phyloP scores from a whole-genome alignment of 495 filamentous ascomycete species.

The Rhizodiscina lignyota region DNA sequence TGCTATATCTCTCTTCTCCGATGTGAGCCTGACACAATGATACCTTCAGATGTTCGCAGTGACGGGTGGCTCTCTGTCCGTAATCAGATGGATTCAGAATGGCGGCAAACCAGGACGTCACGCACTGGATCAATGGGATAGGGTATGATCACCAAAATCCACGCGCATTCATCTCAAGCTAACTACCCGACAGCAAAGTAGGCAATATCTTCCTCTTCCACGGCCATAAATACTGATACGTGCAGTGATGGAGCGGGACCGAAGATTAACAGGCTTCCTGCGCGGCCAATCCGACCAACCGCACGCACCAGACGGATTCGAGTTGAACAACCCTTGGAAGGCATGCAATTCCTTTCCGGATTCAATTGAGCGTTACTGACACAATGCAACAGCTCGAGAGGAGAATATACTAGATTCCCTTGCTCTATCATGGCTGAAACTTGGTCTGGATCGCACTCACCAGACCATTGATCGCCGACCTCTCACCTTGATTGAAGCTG shows the following conservation, averaged over 20 bases:
- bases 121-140: constrained; percentile 84
- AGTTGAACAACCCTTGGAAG: constrained; percentile 92
- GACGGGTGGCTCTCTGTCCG: constrained; percentile 58
- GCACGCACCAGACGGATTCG: constrained; percentile 71
- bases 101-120: constrained; percentile 75
- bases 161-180: constrained; percentile 15
- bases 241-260: constrained; percentile 92
- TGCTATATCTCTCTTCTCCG: constrained; percentile 9
- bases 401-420: too few species aligned
- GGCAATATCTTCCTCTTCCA: constrained; percentile 14
- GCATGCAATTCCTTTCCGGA: too few species aligned
- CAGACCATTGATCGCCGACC: constrained; percentile 14
- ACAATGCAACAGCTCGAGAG: too few species aligned
- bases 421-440: too few species aligned
- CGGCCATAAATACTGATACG: constrained; percentile 12
- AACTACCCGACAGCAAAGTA: constrained; percentile 56
- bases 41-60: constrained; percentile 69
- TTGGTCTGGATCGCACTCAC: too few species aligned
- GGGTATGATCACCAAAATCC: constrained; percentile 36
- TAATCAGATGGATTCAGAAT: constrained; percentile 62
- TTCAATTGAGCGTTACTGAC: too few species aligned
- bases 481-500: constrained; percentile 14
- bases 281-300: constrained; percentile 76
- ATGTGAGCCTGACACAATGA: constrained; percentile 8
- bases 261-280: constrained; percentile 67